Base-by-base conservation (phyloP, 1,139 yeast genomes). In the Candida pseudocylindracea region DNA sequence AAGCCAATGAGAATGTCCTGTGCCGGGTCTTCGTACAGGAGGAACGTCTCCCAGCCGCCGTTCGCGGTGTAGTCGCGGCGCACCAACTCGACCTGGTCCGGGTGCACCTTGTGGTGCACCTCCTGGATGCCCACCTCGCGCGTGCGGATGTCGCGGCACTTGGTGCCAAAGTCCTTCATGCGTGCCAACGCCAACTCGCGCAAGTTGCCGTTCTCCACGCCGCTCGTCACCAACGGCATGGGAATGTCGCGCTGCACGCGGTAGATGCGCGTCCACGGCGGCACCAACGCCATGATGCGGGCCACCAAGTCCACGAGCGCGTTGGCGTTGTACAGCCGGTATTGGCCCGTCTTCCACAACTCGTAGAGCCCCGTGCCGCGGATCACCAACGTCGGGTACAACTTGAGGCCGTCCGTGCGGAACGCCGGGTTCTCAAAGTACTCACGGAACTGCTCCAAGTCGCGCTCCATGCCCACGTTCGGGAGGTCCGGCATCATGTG, bases 401-500 rank as follows among this genome's bases (percentile, higher is more conserved):
- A 64, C 50, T 88, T 88, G 41, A 88, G 64, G 29, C 99, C 99
- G 50, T 88, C 99, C 5, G 98, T 91, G 52, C 99, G 68, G 53
- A 88, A 88, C 27, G 72, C 93, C 2, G 99, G 98, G 50, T 81
- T 88, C 45, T 88, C 98, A 50, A 88, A 91, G 55, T 88, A 88
- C 51, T 88, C 98, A 45, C 74, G 69, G 48, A 88, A 88, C 54
- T 88, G 99, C 45, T 83, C 93, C 42, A 88, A 59, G 51, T 88
- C 99, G 51, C 99, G 68, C 55, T 88, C 98, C 93, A 85, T 80
- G 11, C 98, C 98, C 35, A 88, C 95, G 46, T 88, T 88, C 12
- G 99, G 99, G 44, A 88, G 61, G 60, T 88, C 98, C 12, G 99
- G 99, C 99, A 88, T 88, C 99, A 88, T 88, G 56, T 88, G 99